Evolutionary conservation across 2,329 filamentous ascomycete genomes (phyloP).

Genomic region (Colletotrichum sp.): DNA sequence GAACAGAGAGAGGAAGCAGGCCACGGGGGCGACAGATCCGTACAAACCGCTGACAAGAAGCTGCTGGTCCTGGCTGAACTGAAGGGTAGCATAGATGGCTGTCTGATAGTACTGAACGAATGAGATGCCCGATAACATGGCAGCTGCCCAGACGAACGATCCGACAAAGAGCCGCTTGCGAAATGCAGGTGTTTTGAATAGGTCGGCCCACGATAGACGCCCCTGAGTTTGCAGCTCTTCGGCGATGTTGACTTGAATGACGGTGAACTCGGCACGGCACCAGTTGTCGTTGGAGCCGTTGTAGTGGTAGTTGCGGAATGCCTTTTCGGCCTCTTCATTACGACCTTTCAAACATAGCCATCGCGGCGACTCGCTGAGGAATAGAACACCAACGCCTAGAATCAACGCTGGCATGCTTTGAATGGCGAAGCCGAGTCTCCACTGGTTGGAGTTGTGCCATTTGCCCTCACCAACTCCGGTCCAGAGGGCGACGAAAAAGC

Average conservation of each 20-base stretch:
- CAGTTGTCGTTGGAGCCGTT: slow-evolving; percentile 39
- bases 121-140: slow-evolving; percentile 45
- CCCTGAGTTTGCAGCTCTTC: slow-evolving; percentile 33
- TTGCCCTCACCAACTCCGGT: slow-evolving; percentile 42
- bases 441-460: slow-evolving; percentile 42
- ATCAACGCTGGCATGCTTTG: slow-evolving; percentile 37
- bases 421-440: slow-evolving; percentile 43
- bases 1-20: slow-evolving; percentile 40
- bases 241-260: slow-evolving; percentile 40
- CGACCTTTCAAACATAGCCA: slow-evolving; percentile 41
- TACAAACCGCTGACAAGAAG: slow-evolving; percentile 44
- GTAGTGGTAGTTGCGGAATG: slow-evolving; percentile 38
- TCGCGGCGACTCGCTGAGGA: slow-evolving; percentile 39
- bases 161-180: slow-evolving; percentile 42
- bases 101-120: slow-evolving; percentile 49
- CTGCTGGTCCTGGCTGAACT: slow-evolving; percentile 38
- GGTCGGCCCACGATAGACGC: slow-evolving; percentile 34
- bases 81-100: slow-evolving; percentile 44
- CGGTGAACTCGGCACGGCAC: slow-evolving; percentile 36
- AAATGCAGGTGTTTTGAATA: slow-evolving; percentile 37
- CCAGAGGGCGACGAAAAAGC: slow-evolving; percentile 44
- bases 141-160: slow-evolving; percentile 44
- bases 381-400: slow-evolving; percentile 37
- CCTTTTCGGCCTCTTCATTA: slow-evolving; percentile 36
- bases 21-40: slow-evolving; percentile 40